Evolutionary conservation across 352 stramenopile genomes (phyloP), one percentile per base, ranked within the genome.

Genomic region (Globisporangium mamillatum): DNA sequence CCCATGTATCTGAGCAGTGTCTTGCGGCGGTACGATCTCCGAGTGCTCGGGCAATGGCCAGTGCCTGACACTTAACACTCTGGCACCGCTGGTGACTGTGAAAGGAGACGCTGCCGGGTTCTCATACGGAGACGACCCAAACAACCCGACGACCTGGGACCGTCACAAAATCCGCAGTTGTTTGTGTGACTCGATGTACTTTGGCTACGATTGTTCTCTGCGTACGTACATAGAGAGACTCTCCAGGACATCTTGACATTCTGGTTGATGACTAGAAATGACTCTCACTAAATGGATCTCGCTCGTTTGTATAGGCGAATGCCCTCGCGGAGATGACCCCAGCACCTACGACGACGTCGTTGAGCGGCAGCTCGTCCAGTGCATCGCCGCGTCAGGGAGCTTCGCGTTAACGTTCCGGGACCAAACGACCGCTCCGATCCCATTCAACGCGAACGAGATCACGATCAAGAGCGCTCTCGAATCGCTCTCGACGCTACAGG

Each of bases 11-110:
- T 58, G 53, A 59, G 52, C 41, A 92, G 84, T 92, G 84, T 57
- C 72, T 12, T 92, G 84, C 29, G 65, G 79, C 61, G 77, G 79
- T 0, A 58, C 69, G 0, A 68, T 63, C 0, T 64, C 70, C 25
- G 80, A 89, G 61, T 94, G 89, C 70, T 92, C 83, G 3, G 89
- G 80, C 20, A 88, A 94, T 54, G 91, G 89, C 0, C 77, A 81
- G 36, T 97, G 91, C 48, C 68, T 94, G 29, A 84, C 77, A 1
- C 72, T 97, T 29, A 73, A 71, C 14, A 77, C 93, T 60, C 64
- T 95, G 20, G 80, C 86, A 1, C 81, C 81, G 27, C 71, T 88
- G 3, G 70, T 81, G 1, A 75, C 70, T 1, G 66, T 93, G 50
- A 89, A 93, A 34, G 81, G 82, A 22, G 78, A 87, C 62, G 75